Base-by-base conservation (phyloP, 1,284 basidiomycete species). In the Spongispora temasekensis region DNA sequence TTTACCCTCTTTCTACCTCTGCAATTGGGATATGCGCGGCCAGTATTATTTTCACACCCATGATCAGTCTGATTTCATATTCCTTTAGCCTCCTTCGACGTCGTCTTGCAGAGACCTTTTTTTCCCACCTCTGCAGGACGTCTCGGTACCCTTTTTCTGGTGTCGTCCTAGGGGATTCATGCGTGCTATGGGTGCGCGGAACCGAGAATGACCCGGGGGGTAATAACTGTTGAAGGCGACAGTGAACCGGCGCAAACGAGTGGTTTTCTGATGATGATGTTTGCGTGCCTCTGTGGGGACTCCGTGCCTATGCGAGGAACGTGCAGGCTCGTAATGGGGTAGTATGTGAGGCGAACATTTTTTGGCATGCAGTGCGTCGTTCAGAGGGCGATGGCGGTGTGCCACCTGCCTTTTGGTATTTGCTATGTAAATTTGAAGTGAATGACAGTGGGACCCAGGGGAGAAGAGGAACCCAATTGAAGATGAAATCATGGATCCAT, bases 271-370 rank as follows among this genome's bases (percentile, higher is more conserved):
- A 30, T 65, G 63, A 65, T 31, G 46, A 30, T 65, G 63, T 65
- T 72, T 75, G 76, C 77, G 77, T 69, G 85, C 86, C 80, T 81
- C 67, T 85, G 81, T 85, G 83, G 85, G 87, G 87, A 89, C 87
- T 87, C 83, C 81, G 57, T 80, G 81, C 84, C 78, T 35, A 67
- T 80, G 86, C 85, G 76, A 88, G 87, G 85, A 67, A 65, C 71
- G 83, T 89, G 87, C 84, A 77, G 84, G 84, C 61, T 27, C 21
- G 17, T 10, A 35, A 31, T 76, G 80, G 85, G 75, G 87, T 89
- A 89, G 87, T 89, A 89, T 89, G 77, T 84, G 86, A 78, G 83
- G 87, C 86, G 71, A 64, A 89, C 84, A 89, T 80, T n/a, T 17
- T 46, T 46, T n/a, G n/a, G n/a, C n/a, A n/a, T n/a, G n/a, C n/a